Evolutionary conservation across 1,139 yeast genomes (phyloP).

Genomic region (Geotrichum reessii): DNA sequence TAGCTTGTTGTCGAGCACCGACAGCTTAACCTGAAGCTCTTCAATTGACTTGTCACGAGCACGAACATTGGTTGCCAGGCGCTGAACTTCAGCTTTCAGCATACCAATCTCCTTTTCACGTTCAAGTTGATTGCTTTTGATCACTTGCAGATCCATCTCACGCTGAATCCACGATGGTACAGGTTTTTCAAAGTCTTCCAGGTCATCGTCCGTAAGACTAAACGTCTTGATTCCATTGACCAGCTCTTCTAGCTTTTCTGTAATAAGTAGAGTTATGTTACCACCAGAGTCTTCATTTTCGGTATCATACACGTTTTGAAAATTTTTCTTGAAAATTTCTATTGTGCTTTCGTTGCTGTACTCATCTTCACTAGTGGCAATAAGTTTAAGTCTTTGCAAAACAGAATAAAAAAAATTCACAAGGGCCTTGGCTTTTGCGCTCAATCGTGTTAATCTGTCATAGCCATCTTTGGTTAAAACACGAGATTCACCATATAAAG

Average conservation of each 20-base stretch:
- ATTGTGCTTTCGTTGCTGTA: slow-evolving; percentile 6
- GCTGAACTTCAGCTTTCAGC: slow-evolving; percentile 26
- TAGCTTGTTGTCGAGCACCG: slow-evolving; percentile 43
- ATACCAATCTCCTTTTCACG: slow-evolving; percentile 25
- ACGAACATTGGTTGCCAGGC: slow-evolving; percentile 26
- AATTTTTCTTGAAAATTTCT: slow-evolving; percentile 7
- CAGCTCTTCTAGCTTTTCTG: slow-evolving; percentile 5
- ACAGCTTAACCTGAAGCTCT: slow-evolving; percentile 44
- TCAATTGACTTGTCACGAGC: slow-evolving; percentile 40
- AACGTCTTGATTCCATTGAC: neutral
- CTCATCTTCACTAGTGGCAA: neutral
- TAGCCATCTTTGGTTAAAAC: slow-evolving; percentile 4
- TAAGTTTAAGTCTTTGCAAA: slow-evolving; percentile 4
- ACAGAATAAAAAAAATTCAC: slow-evolving; percentile 10
- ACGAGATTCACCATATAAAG: slow-evolving; percentile 7
- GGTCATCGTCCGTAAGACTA: neutral
- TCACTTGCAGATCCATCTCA: slow-evolving; percentile 20
- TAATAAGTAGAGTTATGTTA: slow-evolving; percentile 7
- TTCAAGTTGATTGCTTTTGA: slow-evolving; percentile 21
- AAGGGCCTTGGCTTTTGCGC: slow-evolving; percentile 10
- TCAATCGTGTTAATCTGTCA: slow-evolving; percentile 4
- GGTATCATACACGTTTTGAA: slow-evolving; percentile 4
- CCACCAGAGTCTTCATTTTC: slow-evolving; percentile 1
- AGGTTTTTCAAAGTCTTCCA: slow-evolving; percentile 9
- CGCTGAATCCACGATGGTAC: slow-evolving; percentile 26